Conservation (phyloP, 163 green algal genomes). For the Scenedesmus sp. region DNA sequence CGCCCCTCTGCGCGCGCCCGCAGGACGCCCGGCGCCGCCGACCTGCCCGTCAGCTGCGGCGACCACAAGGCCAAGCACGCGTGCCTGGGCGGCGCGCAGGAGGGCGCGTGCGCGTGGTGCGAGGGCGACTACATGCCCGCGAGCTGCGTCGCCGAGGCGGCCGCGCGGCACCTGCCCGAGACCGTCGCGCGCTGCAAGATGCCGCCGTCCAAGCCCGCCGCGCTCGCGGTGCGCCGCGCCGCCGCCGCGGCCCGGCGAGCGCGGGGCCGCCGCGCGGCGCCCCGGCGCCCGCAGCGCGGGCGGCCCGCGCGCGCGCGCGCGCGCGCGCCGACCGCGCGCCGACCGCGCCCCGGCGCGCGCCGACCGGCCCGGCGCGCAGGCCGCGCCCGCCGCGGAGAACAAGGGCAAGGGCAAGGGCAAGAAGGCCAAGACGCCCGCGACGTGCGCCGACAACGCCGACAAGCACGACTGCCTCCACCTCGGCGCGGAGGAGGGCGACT, state of each 20-base stretch:
- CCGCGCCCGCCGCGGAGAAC: too few relatives aligned
- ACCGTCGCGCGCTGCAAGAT: neutral
- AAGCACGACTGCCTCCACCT: constrained; percentile 37
- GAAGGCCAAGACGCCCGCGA: constrained; percentile 6
- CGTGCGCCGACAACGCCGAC: constrained; percentile 34
- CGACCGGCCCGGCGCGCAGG: too few relatives aligned
- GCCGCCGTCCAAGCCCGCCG: too few relatives aligned
- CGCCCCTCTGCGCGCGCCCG: neutral
- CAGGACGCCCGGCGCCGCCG: too few relatives aligned
- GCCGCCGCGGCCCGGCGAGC: too few relatives aligned
- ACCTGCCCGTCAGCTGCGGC: constrained; percentile 23
- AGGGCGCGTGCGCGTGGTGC: constrained; percentile 39
- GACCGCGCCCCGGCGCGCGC: too few relatives aligned
- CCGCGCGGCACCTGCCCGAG: constrained; percentile 27
- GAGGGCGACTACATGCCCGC: constrained; percentile 33
- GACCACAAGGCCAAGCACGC: constrained; percentile 46
- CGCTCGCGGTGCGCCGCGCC: too few relatives aligned
- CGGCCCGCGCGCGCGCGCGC: too few relatives aligned
- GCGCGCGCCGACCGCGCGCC: too few relatives aligned
- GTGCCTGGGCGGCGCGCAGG: constrained; percentile 27
- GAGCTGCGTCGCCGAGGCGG: neutral
- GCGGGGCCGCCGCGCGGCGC: too few relatives aligned
- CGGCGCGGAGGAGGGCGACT: constrained; percentile 24
- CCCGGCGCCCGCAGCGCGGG: too few relatives aligned
- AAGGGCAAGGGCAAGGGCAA: constrained; percentile 13